Percentiles rank a stretch among this genome's conserved stretches.
Conservation (phyloP, 306 rosid species). For the Carpinus fangiana region DNA sequence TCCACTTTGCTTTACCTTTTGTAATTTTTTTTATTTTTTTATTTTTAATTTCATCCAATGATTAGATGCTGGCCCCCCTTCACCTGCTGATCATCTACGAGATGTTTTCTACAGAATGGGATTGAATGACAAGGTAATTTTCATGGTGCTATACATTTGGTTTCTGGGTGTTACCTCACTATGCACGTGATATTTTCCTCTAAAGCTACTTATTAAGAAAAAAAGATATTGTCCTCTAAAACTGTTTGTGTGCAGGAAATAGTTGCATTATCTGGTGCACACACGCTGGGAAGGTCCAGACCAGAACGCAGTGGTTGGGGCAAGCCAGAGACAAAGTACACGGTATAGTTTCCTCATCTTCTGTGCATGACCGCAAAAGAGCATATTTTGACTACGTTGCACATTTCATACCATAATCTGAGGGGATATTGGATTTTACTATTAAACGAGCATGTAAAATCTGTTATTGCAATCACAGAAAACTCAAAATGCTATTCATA, state of each 20-base stretch:
- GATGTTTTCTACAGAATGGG: constrained; percentile 97
- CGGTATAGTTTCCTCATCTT: constrained; percentile 51
- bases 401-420: not conserved
- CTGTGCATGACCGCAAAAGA: not conserved
- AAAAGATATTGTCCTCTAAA: constrained; percentile 24
- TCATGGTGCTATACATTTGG: not conserved
- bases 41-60: not conserved
- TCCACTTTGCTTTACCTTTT: not conserved
- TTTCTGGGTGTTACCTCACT: constrained; percentile 8
- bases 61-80: constrained; percentile 88
- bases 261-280: constrained; percentile 97
- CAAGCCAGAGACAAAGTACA: constrained; percentile 92
- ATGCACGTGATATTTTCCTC: constrained; percentile 27
- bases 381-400: not conserved
- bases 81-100: constrained; percentile 94
- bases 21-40: no score
- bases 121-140: constrained; percentile 73
- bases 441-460: not conserved
- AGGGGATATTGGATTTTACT: not conserved
- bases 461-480: not conserved
- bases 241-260: constrained; percentile 69
- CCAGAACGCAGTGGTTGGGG: constrained; percentile 99
- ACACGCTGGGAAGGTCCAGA: constrained; percentile 90
- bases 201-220: not conserved
- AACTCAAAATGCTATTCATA: not conserved